Conservation (phyloP, 75 land plant species). For the Cryptomeria japonica region DNA sequence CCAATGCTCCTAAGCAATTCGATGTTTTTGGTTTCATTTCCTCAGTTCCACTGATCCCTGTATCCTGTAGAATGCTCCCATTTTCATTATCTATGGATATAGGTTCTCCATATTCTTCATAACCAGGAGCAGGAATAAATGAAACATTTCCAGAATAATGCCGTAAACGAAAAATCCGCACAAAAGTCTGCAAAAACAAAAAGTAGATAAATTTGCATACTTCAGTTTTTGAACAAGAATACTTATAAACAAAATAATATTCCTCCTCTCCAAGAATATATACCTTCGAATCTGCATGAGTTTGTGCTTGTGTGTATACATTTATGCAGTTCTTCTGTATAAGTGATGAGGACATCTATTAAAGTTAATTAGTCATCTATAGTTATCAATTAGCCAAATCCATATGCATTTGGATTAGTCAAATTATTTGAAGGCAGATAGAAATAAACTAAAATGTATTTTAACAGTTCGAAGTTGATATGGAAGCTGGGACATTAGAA, state of each 20-base stretch:
- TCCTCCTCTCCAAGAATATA: neutral
- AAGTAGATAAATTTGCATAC: neutral
- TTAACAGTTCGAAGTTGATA: no score
- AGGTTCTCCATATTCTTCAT: constrained; percentile 69
- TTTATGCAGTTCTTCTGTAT: neutral
- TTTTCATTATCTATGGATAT: constrained; percentile 17
- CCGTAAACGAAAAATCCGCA: constrained; percentile 66
- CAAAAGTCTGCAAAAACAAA: constrained; percentile 52
- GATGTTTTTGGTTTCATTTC: neutral
- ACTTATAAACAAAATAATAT: neutral
- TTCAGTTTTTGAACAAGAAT: neutral
- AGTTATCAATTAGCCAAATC: no score
- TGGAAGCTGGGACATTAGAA: no score
- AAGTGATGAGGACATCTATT: no score
- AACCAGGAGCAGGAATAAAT: constrained; percentile 94
- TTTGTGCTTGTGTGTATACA: neutral
- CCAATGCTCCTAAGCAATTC: constrained; percentile 61
- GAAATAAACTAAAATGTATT: no score
- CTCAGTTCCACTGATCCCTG: constrained; percentile 14
- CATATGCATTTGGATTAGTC: no score
- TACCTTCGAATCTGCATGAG: neutral
- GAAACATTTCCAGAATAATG: constrained; percentile 64
- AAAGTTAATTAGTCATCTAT: no score
- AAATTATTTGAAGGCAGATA: no score
- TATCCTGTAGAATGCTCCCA: neutral